phyloP scores from a whole-genome alignment of 2,329 filamentous ascomycete genomes.

The Myriosclerotinia scirpicola region DNA sequence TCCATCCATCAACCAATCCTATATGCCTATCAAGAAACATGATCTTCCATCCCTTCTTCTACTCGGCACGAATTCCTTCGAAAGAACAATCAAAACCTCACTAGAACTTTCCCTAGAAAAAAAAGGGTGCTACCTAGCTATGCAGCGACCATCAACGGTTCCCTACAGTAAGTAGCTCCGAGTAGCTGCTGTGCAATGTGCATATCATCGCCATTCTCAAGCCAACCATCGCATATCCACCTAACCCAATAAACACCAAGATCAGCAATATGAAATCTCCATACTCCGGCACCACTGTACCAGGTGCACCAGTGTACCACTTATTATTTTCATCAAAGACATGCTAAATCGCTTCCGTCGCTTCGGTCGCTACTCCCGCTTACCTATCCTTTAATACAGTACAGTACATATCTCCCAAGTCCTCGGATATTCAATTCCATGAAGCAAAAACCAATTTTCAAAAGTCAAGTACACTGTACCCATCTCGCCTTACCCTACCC shows the following conservation, averaged over 20 bases:
- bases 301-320: too few species aligned
- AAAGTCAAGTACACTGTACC: too few species aligned
- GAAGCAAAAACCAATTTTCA: too few species aligned
- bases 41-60: neutral
- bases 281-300: neutral
- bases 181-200: neutral
- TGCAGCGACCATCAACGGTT: constrained; percentile 12
- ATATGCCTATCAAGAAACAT: neutral
- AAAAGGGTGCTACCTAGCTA: neutral
- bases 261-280: neutral
- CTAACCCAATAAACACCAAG: neutral
- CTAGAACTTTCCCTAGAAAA: neutral
- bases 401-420: too few species aligned
- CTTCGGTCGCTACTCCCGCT: neutral
- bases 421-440: too few species aligned
- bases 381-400: neutral
- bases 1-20: neutral
- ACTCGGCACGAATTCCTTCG: neutral
- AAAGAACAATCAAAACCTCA: neutral
- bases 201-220: neutral
- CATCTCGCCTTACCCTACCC: too few species aligned
- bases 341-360: neutral
- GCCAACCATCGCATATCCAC: neutral
- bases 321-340: neutral
- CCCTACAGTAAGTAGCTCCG: neutral